Percentiles rank a stretch among this genome's conserved stretches.
Evolutionary conservation across 345 rosid genomes (phyloP).

Genomic region (Nasturtium officinale): DNA sequence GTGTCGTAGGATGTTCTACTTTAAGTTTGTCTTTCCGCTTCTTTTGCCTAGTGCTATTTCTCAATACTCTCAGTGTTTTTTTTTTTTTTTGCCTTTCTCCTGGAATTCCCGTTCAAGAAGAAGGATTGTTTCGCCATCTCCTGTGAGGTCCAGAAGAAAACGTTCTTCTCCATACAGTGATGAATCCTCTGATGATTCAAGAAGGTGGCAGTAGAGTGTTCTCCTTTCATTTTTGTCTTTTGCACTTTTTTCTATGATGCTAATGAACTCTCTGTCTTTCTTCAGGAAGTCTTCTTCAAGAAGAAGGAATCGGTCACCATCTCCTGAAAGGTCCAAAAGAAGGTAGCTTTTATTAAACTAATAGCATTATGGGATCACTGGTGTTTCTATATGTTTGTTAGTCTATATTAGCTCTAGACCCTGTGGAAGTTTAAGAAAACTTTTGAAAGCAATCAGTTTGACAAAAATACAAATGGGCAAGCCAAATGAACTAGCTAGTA

Average conservation of each 20-base stretch:
- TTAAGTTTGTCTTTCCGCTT: background rate
- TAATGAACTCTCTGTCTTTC: conserved; percentile 12
- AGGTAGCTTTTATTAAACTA: conserved; percentile 54
- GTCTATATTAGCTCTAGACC: conserved; percentile 29
- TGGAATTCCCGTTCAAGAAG: conserved; percentile 68
- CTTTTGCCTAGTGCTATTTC: conserved; percentile 17
- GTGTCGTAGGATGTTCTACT: conserved; percentile 43
- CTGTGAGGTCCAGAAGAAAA: conserved; percentile 80
- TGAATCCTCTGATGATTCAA: conserved; percentile 77
- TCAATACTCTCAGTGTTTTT: background rate
- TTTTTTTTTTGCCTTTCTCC: conserved; percentile 27
- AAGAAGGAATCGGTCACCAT: conserved; percentile 66
- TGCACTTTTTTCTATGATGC: background rate
- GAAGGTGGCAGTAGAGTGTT: conserved; percentile 53
- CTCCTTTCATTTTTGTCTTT: conserved; percentile 31
- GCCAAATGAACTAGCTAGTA: conserved; percentile 25
- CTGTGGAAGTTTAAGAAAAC: conserved; percentile 4
- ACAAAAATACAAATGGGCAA: conserved; percentile 29
- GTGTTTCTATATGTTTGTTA: conserved; percentile 31
- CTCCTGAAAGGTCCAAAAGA: conserved; percentile 78
- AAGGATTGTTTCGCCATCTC: conserved; percentile 68
- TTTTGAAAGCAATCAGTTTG: conserved; percentile 28
- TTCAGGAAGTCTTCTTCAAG: conserved; percentile 69
- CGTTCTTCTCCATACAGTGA: conserved; percentile 69
- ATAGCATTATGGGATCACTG: conserved; percentile 8